These are phyloP conservation scores for Bacidia rubella DNA, from an alignment of 495 filamentous ascomycete species.

Conservation along the genomic window DNA sequence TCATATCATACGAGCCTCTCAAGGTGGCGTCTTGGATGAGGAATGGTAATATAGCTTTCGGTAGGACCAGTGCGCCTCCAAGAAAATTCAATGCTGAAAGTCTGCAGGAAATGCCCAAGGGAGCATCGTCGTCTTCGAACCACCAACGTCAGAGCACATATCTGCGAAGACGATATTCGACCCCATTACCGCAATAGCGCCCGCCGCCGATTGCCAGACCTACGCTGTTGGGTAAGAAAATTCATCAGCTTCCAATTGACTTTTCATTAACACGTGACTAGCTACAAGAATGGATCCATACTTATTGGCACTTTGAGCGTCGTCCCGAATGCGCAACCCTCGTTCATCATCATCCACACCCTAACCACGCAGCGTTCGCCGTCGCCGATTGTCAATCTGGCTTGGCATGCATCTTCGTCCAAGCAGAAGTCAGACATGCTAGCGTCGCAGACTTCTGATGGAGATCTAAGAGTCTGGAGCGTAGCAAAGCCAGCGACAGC, in stretches of 20 bases:
- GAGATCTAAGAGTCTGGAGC: constrained; percentile 93
- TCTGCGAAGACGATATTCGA: constrained; percentile 88
- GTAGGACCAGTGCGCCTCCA: constrained; percentile 33
- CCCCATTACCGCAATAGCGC: constrained; percentile 82
- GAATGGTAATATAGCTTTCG: constrained; percentile 94
- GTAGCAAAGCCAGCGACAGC: constrained; percentile 71
- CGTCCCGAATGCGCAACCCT: constrained; percentile 40
- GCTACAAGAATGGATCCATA: constrained; percentile 91
- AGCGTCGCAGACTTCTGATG: constrained; percentile 80
- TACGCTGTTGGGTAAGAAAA: constrained; percentile 81
- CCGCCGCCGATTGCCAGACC: constrained; percentile 82
- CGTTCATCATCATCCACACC: constrained; percentile 91
- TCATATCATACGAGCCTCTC: constrained; percentile 78
- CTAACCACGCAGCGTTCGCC: constrained; percentile 69
- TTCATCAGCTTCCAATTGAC: not conserved
- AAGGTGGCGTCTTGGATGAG: constrained; percentile 87
- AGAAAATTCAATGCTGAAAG: constrained; percentile 17
- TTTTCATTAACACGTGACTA: constrained; percentile 28
- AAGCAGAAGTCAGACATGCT: constrained; percentile 98
- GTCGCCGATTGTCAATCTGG: constrained; percentile 76
- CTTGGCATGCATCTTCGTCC: constrained; percentile 95
- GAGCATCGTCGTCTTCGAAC: constrained; percentile 90
- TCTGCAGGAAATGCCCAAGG: constrained; percentile 69
- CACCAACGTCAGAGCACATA: constrained; percentile 82
- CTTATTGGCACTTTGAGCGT: constrained; percentile 59